These are phyloP conservation scores for Lunularia cruciata DNA, from an alignment of 225 moss, liverwort and hornwort genomes.

Conservation along the genomic window DNA sequence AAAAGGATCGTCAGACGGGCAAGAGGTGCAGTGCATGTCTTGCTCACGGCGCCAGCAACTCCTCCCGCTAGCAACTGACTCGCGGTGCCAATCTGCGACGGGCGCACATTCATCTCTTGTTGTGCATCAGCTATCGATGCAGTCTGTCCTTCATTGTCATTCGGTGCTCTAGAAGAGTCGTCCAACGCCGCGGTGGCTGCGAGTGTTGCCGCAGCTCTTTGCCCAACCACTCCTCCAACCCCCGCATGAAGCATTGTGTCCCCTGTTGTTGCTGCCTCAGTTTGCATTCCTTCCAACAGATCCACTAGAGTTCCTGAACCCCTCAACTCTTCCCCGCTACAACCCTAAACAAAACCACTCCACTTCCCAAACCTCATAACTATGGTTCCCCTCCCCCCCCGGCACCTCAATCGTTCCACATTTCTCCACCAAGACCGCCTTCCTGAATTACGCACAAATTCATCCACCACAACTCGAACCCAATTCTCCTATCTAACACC, in stretches of 20 bases:
- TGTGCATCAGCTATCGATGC: conserved; percentile 61
- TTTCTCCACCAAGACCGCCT: background rate
- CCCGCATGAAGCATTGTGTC: conserved; percentile 28
- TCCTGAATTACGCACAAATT: background rate
- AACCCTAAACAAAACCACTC: conserved; percentile 14
- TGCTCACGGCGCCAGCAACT: conserved; percentile 92
- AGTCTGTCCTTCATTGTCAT: conserved; percentile 36
- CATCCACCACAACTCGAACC: background rate
- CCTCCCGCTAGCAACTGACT: conserved; percentile 91
- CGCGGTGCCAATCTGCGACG: conserved; percentile 80
- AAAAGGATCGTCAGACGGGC: conserved; percentile 97
- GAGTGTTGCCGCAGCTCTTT: conserved; percentile 30
- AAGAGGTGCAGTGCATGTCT: conserved; percentile 96
- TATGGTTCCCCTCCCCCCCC: background rate
- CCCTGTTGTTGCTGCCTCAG: conserved; percentile 34
- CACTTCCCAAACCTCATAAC: conserved; percentile 8
- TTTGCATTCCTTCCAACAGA: conserved; percentile 38
- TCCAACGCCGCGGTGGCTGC: conserved; percentile 43
- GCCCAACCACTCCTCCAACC: conserved; percentile 32
- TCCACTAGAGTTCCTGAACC: conserved; percentile 16
- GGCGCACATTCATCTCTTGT: conserved; percentile 55
- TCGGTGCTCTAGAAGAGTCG: conserved; percentile 36
- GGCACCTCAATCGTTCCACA: conserved; percentile 14
- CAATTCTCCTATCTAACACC: background rate
- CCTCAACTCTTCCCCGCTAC: background rate